Base-by-base conservation (phyloP, 2,329 filamentous ascomycete species). In the Beauveria bassiana region DNA sequence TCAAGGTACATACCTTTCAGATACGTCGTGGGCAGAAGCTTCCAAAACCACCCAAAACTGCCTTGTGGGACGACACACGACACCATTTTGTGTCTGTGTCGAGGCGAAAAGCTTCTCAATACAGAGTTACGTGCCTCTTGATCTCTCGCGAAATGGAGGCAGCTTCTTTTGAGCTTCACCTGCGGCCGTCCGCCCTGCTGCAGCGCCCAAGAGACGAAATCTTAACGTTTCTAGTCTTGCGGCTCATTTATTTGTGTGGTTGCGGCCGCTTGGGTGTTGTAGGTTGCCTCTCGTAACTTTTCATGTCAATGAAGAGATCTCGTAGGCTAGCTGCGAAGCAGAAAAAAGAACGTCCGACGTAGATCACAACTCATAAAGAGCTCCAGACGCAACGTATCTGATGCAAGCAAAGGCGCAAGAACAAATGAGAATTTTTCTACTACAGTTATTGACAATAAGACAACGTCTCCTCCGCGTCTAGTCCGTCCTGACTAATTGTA, bases 381-480 rank as follows among this genome's bases (percentile, higher is more conserved):
- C 24, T 4, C 24, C 14, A 46, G 8, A 16, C 20, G 10, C n/a
- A 46, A 20, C 8, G 40, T n/a, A 38, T 49, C 10, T 28, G 18
- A 22, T 22, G 10, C 18, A 49, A 58, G 16, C 9, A 53, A 9
- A 46, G 42, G 38, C 34, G 20, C 26, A 50, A 53, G 16, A 46
- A 60, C 49, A 60, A 53, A 60, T 51, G 24, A 59, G 67, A 70
- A 71, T 70, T 66, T 73, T 74, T 78, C 74, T 76, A 75, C 74
- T 75, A 76, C 70, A 75, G 72, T 74, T 77, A 76, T 77, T 77
- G 73, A 78, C 75, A 77, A 73, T 56, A 72, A 69, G 73, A 71
- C 69, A 73, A 69, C 66, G 66, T 68, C 66, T 66, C 70, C 71
- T 67, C 69, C 68, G 67, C 67, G 67, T 75, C 75, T 76, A 74